phyloP scores from a whole-genome alignment of 805 yeast genomes.

The Candida dajiaensis region DNA sequence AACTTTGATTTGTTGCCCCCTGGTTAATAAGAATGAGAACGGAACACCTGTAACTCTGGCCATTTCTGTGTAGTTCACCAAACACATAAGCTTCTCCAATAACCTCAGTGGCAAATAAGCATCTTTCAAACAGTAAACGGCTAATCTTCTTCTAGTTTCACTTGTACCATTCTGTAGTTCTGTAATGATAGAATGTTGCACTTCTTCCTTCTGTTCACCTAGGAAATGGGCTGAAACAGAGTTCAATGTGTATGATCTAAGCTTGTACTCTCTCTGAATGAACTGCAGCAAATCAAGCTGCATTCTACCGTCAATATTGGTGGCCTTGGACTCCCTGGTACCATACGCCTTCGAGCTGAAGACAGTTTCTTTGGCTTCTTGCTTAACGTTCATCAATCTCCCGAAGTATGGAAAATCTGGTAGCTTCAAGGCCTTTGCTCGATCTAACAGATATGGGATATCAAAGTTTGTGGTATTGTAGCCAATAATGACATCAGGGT shows the following conservation, averaged over 20 bases:
- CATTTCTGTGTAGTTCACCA: constrained; percentile 97
- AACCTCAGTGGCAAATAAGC: constrained; percentile 87
- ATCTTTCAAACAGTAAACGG: constrained; percentile 95
- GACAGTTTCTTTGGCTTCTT: constrained; percentile 73
- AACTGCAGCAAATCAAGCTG: constrained; percentile 91
- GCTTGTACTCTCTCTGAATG: constrained; percentile 89
- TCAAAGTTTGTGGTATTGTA: constrained; percentile 94
- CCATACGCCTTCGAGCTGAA: constrained; percentile 97
- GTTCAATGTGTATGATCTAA: constrained; percentile 90
- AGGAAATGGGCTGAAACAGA: constrained; percentile 92
- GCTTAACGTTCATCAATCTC: constrained; percentile 58
- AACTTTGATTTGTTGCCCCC: constrained; percentile 98
- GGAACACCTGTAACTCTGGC: constrained; percentile 99
- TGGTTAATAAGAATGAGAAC: constrained; percentile 74
- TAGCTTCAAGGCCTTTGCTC: constrained; percentile 71
- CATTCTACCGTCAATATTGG: constrained; percentile 92
- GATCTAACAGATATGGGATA: constrained; percentile 83
- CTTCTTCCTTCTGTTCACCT: constrained; percentile 97
- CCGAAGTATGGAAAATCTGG: constrained; percentile 80
- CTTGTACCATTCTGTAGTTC: constrained; percentile 88
- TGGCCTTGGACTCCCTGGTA: constrained; percentile 85
- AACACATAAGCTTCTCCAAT: constrained; percentile 89
- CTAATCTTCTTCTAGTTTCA: constrained; percentile 90
- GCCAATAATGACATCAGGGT: constrained; percentile 96
- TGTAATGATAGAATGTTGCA: constrained; percentile 93